Base-by-base conservation (phyloP, 2,329 filamentous ascomycete species). In the Huntiella bhutanensis region DNA sequence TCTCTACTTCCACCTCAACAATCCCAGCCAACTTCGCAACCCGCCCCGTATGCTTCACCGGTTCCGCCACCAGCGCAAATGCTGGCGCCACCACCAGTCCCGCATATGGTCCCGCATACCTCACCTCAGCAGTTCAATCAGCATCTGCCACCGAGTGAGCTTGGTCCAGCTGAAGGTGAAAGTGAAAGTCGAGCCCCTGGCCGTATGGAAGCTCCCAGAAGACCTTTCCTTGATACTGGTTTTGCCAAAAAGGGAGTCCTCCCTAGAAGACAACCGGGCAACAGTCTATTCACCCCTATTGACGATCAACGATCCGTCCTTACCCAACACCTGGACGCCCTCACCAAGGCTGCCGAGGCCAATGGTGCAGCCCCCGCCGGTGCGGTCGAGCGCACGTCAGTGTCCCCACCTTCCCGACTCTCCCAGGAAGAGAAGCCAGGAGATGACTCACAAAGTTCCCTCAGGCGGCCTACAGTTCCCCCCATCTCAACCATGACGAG, bases 281-380 rank as follows among this genome's bases (percentile, higher is more conserved):
- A 16, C 80, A 87, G 58, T 60, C 96, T 98, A 50, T 96, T 96
- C 58, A 98, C 91, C 0, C 91, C 91, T 0, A 93, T 98, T 52
- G 91, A 96, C 55, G 87, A 94, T 58, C 86, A 82, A 55, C 75
- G 83, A 42, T 95, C 87, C 1, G 80, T 95, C 49, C 64, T 95
- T 38, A 85, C 84, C 10, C 83, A 88, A 53, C 86, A 94, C 59
- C 78, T 82, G 52, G 77, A 75, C 12, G 73, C 73, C 1, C 80
- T 82, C 53, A 39, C 22, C 39, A 28, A 28, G 7, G 69, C 75
- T 7, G 68, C 72, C 2, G 75, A 76, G 42, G 60, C 68, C 41
- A 66, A 57, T 45, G 52, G 12, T 16, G 15, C n/a, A 15, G 19
- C 33, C 10, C 40, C 38, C 5, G 40, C 40, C 13, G 15, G 15